These are phyloP conservation scores for Venturia oleaginea DNA, from an alignment of 2,329 filamentous ascomycete genomes.

Conservation along the genomic window DNA sequence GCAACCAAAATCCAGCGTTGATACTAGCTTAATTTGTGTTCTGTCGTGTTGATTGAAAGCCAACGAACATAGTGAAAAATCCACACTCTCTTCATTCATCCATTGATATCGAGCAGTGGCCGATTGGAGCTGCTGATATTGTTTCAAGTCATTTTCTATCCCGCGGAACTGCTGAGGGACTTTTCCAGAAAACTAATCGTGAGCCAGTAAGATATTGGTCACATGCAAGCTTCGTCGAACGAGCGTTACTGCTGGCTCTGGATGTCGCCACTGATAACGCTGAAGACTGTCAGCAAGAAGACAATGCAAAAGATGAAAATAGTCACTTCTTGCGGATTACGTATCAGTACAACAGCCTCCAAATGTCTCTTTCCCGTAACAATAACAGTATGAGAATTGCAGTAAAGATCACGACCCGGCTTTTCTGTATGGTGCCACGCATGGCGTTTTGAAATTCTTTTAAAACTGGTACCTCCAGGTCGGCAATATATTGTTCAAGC, in stretches of 20 bases:
- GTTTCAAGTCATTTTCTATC: neutral
- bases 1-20: conserved; percentile 7
- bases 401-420: conserved; percentile 6
- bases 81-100: conserved; percentile 11
- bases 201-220: conserved; percentile 12
- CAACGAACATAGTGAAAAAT: conserved; percentile 12
- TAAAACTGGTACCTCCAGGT: conserved; percentile 1
- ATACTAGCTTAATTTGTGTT: conserved; percentile 3
- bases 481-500: conserved; percentile 7
- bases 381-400: conserved; percentile 8
- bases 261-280: conserved; percentile 8
- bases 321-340: conserved; percentile 4
- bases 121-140: conserved; percentile 6
- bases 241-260: conserved; percentile 1
- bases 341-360: conserved; percentile 11
- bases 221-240: conserved; percentile 9
- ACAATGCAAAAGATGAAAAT: neutral
- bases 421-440: conserved; percentile 6
- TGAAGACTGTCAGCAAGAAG: conserved; percentile 9
- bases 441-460: conserved; percentile 12
- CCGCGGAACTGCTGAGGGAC: conserved; percentile 8
- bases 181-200: conserved; percentile 10
- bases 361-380: conserved; percentile 9
- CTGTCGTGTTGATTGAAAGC: conserved; percentile 8
- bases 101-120: conserved; percentile 10